Base-by-base conservation (phyloP, 176 grass and related monocot genomes). In the Raddia distichophylla region DNA sequence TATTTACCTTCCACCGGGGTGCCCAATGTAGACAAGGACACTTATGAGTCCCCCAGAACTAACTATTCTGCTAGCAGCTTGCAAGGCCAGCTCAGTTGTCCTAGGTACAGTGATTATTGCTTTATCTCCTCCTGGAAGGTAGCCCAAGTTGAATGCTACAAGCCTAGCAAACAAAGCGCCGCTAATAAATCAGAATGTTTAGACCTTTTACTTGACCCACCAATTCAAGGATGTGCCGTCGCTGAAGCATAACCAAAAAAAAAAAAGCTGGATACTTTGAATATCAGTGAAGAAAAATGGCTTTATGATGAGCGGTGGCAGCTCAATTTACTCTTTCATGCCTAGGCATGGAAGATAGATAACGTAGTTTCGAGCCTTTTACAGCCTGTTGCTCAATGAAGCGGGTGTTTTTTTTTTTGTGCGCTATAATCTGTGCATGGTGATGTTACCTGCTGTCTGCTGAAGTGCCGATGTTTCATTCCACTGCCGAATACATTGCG, bases 121-220 rank as follows among this genome's bases (percentile, higher is more conserved):
- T 89, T 98, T 91, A 78, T 98, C 88, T 86, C 92, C 95, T 75
- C 92, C 92, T 22, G 92, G 92, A 72, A 98, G 87, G 83, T 98
- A 98, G 16, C 95, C 95, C 86, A 98, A 66, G 37, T 98, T 98
- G 87, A 98, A 94, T 44, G 84, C 90, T 56, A 98, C 92, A 86
- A 98, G 81, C 84, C 92, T 98, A 82, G 11, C 76, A 79, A 43
- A 84, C 45, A 81, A 79, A 16, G 7, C 18, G 9, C 18, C 62
- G 81, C 0, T 56, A 3, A 52, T 67, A 27, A 76, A 54, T 59
- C n/a, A 81, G 42, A 13, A 70, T 62, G 5, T 0, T 60, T 18
- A 10, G 6, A 72, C 64, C 8, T 2, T 47, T 48, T 49, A 78
- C 80, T 74, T 50, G 16, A 67, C 67, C 52, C 6, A 8, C 17